Percentiles rank a stretch among this genome's conserved stretches.
phyloP scores from a whole-genome alignment of 768 basidiomycete genomes.

The Artomyces pyxidatus region DNA sequence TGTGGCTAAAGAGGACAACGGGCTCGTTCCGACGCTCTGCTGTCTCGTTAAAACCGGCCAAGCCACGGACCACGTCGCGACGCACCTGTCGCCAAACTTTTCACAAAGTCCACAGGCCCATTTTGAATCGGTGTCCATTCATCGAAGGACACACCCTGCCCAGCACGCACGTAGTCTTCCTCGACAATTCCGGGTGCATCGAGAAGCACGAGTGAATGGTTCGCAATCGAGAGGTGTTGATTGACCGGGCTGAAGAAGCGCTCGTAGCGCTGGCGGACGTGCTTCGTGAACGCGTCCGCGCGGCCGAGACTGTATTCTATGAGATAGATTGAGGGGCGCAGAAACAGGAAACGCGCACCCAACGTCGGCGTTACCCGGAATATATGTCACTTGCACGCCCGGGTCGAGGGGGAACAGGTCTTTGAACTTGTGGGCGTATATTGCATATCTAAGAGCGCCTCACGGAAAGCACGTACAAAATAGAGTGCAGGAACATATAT shows the following conservation, averaged over 20 bases:
- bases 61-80: neutral
- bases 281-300: slow-evolving; percentile 2
- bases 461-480: neutral
- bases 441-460: slow-evolving; percentile 50
- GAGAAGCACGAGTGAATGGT: slow-evolving; percentile 61
- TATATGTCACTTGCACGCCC: slow-evolving; percentile 48
- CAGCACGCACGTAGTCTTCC: slow-evolving; percentile 64
- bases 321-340: neutral
- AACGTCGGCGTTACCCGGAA: slow-evolving; percentile 88
- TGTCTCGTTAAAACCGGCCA: neutral
- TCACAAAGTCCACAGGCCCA: slow-evolving; percentile 57
- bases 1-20: slow-evolving; percentile 72
- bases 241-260: slow-evolving; percentile 67
- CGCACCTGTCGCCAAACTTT: slow-evolving; percentile 30
- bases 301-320: neutral
- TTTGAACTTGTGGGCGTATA: slow-evolving; percentile 59
- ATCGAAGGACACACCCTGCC: slow-evolving; percentile 38
- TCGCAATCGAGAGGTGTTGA: slow-evolving; percentile 50
- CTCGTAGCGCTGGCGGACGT: slow-evolving; percentile 51
- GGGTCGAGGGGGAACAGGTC: slow-evolving; percentile 51
- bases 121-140: slow-evolving; percentile 45
- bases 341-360: slow-evolving; percentile 46
- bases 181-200: slow-evolving; percentile 76
- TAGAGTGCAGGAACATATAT: neutral
- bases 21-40: slow-evolving; percentile 29